Conservation (phyloP, 179 eudicot genomes). For the Beta macrorhiza region DNA sequence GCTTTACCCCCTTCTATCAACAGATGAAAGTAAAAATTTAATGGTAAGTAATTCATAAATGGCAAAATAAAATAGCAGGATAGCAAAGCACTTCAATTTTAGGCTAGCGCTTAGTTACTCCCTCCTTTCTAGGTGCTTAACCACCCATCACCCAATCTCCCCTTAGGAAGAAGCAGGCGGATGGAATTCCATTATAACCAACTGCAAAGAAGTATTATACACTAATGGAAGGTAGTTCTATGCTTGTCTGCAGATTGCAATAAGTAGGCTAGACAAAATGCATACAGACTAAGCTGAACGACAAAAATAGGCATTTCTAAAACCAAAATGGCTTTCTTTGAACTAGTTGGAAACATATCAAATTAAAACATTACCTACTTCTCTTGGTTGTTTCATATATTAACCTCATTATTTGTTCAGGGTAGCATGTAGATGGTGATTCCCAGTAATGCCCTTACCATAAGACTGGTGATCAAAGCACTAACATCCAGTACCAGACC, state of each 20-base stretch:
- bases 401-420: background rate
- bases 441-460: too few relatives aligned
- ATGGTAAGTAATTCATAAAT: too few relatives aligned
- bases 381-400: background rate
- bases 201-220: background rate
- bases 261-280: background rate
- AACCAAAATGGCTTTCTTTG: background rate
- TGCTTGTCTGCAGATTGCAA: background rate
- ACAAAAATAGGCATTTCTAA: background rate
- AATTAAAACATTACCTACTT: background rate
- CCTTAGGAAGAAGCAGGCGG: background rate
- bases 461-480: too few relatives aligned
- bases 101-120: background rate
- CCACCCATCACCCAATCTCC: background rate
- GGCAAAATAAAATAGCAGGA: too few relatives aligned
- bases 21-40: too few relatives aligned
- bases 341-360: background rate
- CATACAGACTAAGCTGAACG: background rate
- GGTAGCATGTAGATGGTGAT: too few relatives aligned
- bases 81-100: background rate
- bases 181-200: background rate
- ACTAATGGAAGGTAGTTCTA: background rate
- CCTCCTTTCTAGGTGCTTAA: background rate
- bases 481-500: too few relatives aligned
- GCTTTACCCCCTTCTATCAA: background rate